Conservation (phyloP, 345 rosid genomes). For the Eucalyptus caleyi region DNA sequence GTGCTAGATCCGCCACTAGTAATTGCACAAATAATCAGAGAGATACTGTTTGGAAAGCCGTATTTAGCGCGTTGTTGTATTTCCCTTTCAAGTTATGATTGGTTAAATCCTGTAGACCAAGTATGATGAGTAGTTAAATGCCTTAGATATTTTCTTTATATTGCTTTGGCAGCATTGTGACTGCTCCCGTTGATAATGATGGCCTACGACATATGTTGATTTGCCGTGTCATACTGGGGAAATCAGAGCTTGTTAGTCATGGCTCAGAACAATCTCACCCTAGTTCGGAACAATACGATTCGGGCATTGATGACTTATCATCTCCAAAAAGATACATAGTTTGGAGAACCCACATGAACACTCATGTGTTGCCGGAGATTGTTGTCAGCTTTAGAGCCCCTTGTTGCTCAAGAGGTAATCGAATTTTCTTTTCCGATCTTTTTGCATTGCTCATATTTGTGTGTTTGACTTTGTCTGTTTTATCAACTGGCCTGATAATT, state of each 20-base stretch:
- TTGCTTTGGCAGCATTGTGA: not conserved
- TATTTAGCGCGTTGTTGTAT: not conserved
- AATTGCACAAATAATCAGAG: not conserved
- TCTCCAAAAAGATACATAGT: constrained; percentile 1
- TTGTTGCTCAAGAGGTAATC: not conserved
- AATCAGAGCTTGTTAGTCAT: constrained; percentile 42
- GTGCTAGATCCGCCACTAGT: not conserved
- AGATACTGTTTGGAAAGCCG: not conserved
- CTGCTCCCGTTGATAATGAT: constrained; percentile 26
- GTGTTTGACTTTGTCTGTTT: not conserved
- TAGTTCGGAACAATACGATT: not conserved
- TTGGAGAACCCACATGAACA: constrained; percentile 6
- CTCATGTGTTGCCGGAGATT: constrained; percentile 1
- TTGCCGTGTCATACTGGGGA: constrained; percentile 45
- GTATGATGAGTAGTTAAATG: not conserved
- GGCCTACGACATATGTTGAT: constrained; percentile 59
- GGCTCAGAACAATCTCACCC: constrained; percentile 26
- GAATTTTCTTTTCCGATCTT: not conserved
- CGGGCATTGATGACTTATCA: constrained; percentile 2
- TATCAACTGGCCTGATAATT: not conserved
- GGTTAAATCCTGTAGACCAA: not conserved
- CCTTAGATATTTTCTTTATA: not conserved
- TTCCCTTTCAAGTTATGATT: not conserved
- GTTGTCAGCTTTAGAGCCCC: constrained; percentile 3
- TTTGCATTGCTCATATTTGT: not conserved